Evolutionary conservation across 192 early-diverging fungal species (phyloP).

Genomic region (Entophlyctis helioformis): DNA sequence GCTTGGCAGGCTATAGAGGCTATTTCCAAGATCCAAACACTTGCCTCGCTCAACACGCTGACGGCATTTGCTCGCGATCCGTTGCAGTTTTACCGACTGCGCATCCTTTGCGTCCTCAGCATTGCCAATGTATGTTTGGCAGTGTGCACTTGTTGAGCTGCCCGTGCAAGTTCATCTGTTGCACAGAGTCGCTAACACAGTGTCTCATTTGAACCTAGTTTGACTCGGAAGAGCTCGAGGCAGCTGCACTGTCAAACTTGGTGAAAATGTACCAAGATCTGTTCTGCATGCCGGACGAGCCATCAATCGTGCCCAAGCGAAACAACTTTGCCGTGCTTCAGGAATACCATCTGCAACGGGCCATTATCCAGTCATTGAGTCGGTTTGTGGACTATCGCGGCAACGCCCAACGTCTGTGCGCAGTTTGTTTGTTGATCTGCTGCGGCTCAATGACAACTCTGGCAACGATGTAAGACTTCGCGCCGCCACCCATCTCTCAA

Average conservation of each 20-base stretch:
- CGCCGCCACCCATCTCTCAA: not conserved
- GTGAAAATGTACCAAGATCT: conserved; percentile 59
- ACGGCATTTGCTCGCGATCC: conserved; percentile 64
- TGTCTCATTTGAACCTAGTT: conserved; percentile 15
- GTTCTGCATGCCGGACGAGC: conserved; percentile 37
- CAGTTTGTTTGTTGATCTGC: conserved; percentile 58
- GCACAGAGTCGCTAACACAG: not conserved
- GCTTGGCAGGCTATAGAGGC: conserved; percentile 48
- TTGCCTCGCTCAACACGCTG: conserved; percentile 57
- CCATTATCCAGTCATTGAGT: conserved; percentile 6
- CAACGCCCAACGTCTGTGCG: conserved; percentile 50
- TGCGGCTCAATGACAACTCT: conserved; percentile 88
- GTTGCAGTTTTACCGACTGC: conserved; percentile 75
- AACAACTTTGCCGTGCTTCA: conserved; percentile 81
- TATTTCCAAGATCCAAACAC: conserved; percentile 45
- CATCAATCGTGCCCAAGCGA: conserved; percentile 39
- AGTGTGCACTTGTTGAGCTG: no score
- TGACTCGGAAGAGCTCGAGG: conserved; percentile 40
- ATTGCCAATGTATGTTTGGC: conserved; percentile 34
- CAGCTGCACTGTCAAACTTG: conserved; percentile 62
- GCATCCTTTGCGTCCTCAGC: conserved; percentile 65
- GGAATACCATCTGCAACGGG: conserved; percentile 90
- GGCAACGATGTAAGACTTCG: conserved; percentile 50
- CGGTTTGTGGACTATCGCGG: not conserved
- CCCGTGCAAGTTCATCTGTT: not conserved